Evolutionary conservation across 495 filamentous ascomycete genomes (phyloP).

Genomic region (Collariella sp.): DNA sequence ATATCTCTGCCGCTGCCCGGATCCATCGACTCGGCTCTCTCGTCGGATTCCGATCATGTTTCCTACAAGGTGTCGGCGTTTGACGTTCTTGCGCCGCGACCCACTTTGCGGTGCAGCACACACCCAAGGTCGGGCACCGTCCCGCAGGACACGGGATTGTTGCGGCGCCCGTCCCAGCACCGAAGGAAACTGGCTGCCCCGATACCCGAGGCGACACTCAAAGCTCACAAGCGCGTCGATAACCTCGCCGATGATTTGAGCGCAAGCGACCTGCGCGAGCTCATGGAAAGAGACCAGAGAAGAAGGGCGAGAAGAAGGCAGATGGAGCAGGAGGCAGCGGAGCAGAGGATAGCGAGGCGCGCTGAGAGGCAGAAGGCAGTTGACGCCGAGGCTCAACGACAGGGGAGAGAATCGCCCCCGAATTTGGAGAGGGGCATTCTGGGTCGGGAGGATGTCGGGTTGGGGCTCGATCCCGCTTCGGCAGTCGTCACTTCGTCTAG

Average conservation of each 20-base stretch:
- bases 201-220: conserved; percentile 55
- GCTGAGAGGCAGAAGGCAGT: conserved; percentile 56
- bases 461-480: conserved; percentile 37
- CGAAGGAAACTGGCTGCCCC: conserved; percentile 38
- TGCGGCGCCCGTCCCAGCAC: conserved; percentile 32
- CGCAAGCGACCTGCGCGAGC: conserved; percentile 66
- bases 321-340: conserved; percentile 60
- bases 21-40: conserved; percentile 65
- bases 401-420: conserved; percentile 42
- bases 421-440: conserved; percentile 48
- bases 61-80: conserved; percentile 66
- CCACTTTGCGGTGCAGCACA: conserved; percentile 64
- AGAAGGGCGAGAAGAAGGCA: conserved; percentile 64
- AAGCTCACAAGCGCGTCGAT: conserved; percentile 64
- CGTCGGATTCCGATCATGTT: conserved; percentile 60
- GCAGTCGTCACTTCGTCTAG: conserved; percentile 41
- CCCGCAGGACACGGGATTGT: conserved; percentile 13
- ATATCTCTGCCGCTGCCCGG: conserved; percentile 62
- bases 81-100: conserved; percentile 67
- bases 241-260: conserved; percentile 73
- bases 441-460: conserved; percentile 40
- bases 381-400: conserved; percentile 30
- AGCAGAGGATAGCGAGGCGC: conserved; percentile 57
- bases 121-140: conserved; percentile 43
- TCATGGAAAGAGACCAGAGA: conserved; percentile 78